These are phyloP conservation scores for Neofusicoccum sp. DNA, from an alignment of 2,329 filamentous ascomycete genomes.

Conservation along the genomic window DNA sequence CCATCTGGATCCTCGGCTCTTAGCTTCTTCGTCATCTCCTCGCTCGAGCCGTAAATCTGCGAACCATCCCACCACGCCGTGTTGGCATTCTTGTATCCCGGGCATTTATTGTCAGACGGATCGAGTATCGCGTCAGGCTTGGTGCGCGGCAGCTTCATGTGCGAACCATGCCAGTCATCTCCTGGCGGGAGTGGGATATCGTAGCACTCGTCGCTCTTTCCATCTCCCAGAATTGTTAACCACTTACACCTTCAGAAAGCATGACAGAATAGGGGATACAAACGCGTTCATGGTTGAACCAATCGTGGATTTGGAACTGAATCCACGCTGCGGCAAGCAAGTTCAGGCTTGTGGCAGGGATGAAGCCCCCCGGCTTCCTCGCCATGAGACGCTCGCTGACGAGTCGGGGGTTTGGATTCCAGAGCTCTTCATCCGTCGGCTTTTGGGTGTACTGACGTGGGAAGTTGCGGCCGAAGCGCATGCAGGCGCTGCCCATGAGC, in stretches of 20 bases:
- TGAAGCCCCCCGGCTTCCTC: conserved; percentile 39
- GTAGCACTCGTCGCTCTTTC: conserved; percentile 31
- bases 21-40: conserved; percentile 37
- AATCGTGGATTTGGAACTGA: conserved; percentile 50
- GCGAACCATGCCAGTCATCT: conserved; percentile 34
- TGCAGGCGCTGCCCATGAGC: conserved; percentile 46
- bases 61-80: conserved; percentile 50
- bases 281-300: conserved; percentile 36
- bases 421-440: conserved; percentile 43
- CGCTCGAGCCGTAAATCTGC: conserved; percentile 47
- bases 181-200: conserved; percentile 36
- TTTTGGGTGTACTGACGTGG: conserved; percentile 36
- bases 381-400: conserved; percentile 45
- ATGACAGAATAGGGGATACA: not conserved
- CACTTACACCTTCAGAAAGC: not conserved
- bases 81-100: conserved; percentile 44
- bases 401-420: conserved; percentile 45
- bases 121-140: conserved; percentile 37
- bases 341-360: conserved; percentile 47
- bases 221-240: conserved; percentile 22
- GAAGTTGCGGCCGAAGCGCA: conserved; percentile 49
- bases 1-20: conserved; percentile 38
- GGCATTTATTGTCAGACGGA: conserved; percentile 36
- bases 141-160: conserved; percentile 41
- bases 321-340: conserved; percentile 51